These are phyloP conservation scores for Cercospora sojina DNA, from an alignment of 2,329 filamentous ascomycete species.

Conservation along the genomic window DNA sequence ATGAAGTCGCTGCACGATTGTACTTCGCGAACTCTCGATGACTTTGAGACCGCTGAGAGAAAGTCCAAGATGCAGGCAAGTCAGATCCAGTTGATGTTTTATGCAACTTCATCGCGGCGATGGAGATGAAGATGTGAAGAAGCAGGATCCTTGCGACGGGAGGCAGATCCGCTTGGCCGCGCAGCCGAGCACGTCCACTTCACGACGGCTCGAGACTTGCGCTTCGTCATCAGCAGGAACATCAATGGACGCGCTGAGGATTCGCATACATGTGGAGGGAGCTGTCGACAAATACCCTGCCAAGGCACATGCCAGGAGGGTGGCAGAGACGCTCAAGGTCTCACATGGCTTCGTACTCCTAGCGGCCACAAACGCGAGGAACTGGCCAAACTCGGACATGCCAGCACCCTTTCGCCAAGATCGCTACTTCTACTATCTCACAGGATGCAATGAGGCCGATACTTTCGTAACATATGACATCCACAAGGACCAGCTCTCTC, in stretches of 20 bases:
- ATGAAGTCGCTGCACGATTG: background rate
- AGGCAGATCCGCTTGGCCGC: background rate
- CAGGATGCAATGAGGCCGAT: conserved; percentile 79
- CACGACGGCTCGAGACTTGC: background rate
- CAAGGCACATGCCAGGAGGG: conserved; percentile 79
- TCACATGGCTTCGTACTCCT: conserved; percentile 75
- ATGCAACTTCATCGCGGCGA: background rate
- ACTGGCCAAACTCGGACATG: conserved; percentile 70
- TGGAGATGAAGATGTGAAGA: background rate
- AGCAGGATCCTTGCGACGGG: background rate
- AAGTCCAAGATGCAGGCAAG: background rate
- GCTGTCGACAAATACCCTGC: conserved; percentile 64
- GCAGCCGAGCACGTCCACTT: background rate
- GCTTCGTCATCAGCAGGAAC: background rate
- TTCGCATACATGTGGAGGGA: conserved; percentile 5
- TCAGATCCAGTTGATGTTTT: background rate
- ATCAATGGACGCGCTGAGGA: conserved; percentile 11
- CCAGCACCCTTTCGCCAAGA: conserved; percentile 73
- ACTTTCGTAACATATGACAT: conserved; percentile 81
- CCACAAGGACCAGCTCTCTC: conserved; percentile 66
- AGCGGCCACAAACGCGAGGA: conserved; percentile 54
- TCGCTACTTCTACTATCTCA: conserved; percentile 92
- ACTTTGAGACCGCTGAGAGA: background rate
- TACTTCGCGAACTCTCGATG: background rate
- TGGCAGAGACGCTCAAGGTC: conserved; percentile 70